Base-by-base conservation (phyloP, 2,329 filamentous ascomycete species). In the Alternaria solani region DNA sequence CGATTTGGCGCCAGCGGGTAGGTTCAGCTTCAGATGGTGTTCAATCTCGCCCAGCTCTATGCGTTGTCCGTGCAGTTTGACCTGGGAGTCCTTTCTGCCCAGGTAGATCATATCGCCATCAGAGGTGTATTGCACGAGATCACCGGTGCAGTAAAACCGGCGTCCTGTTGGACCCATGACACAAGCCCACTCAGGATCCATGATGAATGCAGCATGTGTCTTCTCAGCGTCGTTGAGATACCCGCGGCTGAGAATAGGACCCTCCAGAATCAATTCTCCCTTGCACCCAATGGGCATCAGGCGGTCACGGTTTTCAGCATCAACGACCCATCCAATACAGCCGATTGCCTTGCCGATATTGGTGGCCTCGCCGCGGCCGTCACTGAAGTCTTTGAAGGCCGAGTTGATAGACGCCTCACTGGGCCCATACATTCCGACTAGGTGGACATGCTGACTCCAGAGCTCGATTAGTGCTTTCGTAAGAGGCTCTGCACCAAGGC, bases 21-120 rank as follows among this genome's bases (percentile, higher is more conserved):
- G 72, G 32, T 77, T 75, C 9, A 75, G 67, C 25, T 76, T 70
- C 34, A 81, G 74, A 48, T 81, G 79, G 54, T 81, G 77, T 57
- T 82, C 81, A 47, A 83, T 80, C 59, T 83, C 81, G 14, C 78
- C 81, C 7, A 83, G 67, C 58, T 83, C 81, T 44, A 83, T 79
- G 0, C 81, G 78, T 58, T 81, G 78, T 3, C 81, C 81, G 32
- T 81, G 79, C 39, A 83, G 68, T 65, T 78, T 78, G 54, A 78
- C 75, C 44, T 77, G 75, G 41, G 65, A 74, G 51, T 78, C 75
- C 51, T 77, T 76, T 28, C 75, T 64, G 5, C 75, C 74, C 14
- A 78, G 61, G 60, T 77, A 78, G 60, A 76, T 76, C 64, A 77
- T 70, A 41, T 74, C 70, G 12, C 75, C 75, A 16, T 72, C 63